A percentile compares a stretch with the other conserved stretches of the same genome.
Conservation (phyloP, 2,329 filamentous ascomycete species). For the Rhinocladiella similis region DNA sequence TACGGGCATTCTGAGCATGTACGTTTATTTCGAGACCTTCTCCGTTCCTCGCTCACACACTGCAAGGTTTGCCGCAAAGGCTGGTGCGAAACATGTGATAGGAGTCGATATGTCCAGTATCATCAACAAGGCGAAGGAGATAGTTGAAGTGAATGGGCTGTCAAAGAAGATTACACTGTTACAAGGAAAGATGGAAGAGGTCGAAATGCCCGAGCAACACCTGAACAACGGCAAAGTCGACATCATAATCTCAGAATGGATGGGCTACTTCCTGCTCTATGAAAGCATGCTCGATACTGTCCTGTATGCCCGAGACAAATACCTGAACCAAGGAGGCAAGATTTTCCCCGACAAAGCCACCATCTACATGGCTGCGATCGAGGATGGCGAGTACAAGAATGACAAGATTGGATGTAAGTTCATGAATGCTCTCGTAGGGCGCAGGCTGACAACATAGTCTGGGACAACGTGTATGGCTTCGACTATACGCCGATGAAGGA, state of each 20-base stretch:
- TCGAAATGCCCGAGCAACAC: conserved; percentile 77
- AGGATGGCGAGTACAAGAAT: conserved; percentile 99
- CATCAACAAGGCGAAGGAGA: conserved; percentile 96
- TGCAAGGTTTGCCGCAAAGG: conserved; percentile 88
- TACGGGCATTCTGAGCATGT: conserved; percentile 98
- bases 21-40: conserved; percentile 29
- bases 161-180: conserved; percentile 94
- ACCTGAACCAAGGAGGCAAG: conserved; percentile 79
- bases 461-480: conserved; percentile 99
- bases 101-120: conserved; percentile 99
- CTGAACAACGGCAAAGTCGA: conserved; percentile 69
- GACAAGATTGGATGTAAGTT: conserved; percentile 97
- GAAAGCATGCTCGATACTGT: conserved; percentile 99
- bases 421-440: conserved; percentile 4
- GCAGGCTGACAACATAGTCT: conserved; percentile 61
- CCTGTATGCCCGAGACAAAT: conserved; percentile 90
- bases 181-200: conserved; percentile 99
- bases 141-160: conserved; percentile 89
- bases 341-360: conserved; percentile 99
- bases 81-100: conserved; percentile 96
- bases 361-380: conserved; percentile 94
- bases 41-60: conserved; percentile 7
- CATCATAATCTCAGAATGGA: conserved; percentile 99
- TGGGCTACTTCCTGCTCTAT: conserved; percentile 99
- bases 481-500: conserved; percentile 92